phyloP scores from a whole-genome alignment of 257 asterid genomes.

The Solanum neorickii region DNA sequence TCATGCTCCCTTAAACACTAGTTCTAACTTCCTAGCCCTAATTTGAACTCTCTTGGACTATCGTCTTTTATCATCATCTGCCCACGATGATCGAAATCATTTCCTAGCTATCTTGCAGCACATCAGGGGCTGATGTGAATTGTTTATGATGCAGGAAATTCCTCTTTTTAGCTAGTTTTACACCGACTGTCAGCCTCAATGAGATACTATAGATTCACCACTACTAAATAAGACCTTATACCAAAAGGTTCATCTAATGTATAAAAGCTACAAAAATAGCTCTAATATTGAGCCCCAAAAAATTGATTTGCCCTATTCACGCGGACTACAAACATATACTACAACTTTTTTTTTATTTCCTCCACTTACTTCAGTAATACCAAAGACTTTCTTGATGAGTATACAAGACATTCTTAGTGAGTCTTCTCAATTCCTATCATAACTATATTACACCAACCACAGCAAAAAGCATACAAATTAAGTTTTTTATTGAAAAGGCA shows the following conservation, averaged over 20 bases:
- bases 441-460: neutral
- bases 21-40: neutral
- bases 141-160: neutral
- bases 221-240: no score
- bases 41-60: neutral
- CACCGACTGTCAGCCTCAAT: neutral
- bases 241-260: no score
- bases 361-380: neutral
- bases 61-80: neutral
- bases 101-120: neutral
- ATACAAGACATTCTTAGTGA: neutral
- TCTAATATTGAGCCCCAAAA: no score
- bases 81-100: neutral
- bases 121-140: neutral
- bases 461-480: neutral
- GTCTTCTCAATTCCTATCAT: neutral
- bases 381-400: neutral
- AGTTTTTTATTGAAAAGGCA: neutral
- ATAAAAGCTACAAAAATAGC: no score
- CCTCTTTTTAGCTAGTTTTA: neutral
- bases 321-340: neutral
- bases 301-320: neutral
- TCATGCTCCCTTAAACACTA: neutral
- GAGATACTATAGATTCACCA: neutral
- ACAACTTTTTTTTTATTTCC: neutral